A percentile compares a stretch with the other conserved stretches of the same genome.
Conservation (phyloP, 139 green algal species). For the Haematococcus lacustris region DNA sequence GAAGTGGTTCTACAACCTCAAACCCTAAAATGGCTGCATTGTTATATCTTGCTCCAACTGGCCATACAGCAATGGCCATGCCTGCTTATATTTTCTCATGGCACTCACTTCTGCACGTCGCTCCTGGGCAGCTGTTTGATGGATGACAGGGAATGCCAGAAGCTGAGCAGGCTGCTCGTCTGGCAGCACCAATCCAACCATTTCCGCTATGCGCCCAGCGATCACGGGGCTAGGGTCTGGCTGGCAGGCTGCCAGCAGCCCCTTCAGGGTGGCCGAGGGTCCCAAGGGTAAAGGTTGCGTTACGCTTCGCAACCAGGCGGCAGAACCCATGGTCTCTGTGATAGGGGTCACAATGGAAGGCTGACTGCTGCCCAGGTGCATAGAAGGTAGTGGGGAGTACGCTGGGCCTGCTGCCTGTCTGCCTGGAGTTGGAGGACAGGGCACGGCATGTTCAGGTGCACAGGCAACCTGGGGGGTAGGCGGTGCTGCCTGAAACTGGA, state of each 20-base stretch:
- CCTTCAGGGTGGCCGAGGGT: slow-evolving; percentile 20
- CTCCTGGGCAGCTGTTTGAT: too few relatives aligned
- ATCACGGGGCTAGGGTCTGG: slow-evolving; percentile 2
- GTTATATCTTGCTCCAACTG: too few relatives aligned
- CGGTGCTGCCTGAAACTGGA: too few relatives aligned
- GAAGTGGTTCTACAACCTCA: too few relatives aligned
- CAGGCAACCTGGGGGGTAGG: too few relatives aligned
- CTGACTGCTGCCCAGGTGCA: slow-evolving; percentile 7
- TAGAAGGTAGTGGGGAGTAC: slow-evolving; percentile 36
- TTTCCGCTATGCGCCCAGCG: slow-evolving; percentile 10
- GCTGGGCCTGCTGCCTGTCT: neutral
- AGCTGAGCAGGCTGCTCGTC: neutral
- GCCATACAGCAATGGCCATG: too few relatives aligned
- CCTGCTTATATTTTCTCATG: too few relatives aligned
- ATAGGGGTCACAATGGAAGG: slow-evolving; percentile 40
- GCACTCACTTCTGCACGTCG: slow-evolving; percentile 18
- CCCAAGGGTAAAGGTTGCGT: slow-evolving; percentile 2
- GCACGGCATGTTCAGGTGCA: too few relatives aligned
- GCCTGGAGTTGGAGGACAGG: too few relatives aligned
- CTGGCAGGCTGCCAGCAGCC: slow-evolving; percentile 16
- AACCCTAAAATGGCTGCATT: too few relatives aligned
- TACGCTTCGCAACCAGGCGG: slow-evolving; percentile 42
- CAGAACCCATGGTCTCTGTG: slow-evolving; percentile 36
- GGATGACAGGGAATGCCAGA: too few relatives aligned
- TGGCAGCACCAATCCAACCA: slow-evolving; percentile 25